These are phyloP conservation scores for Trichoderma koningii DNA, from an alignment of 2,329 filamentous ascomycete species.

Conservation along the genomic window DNA sequence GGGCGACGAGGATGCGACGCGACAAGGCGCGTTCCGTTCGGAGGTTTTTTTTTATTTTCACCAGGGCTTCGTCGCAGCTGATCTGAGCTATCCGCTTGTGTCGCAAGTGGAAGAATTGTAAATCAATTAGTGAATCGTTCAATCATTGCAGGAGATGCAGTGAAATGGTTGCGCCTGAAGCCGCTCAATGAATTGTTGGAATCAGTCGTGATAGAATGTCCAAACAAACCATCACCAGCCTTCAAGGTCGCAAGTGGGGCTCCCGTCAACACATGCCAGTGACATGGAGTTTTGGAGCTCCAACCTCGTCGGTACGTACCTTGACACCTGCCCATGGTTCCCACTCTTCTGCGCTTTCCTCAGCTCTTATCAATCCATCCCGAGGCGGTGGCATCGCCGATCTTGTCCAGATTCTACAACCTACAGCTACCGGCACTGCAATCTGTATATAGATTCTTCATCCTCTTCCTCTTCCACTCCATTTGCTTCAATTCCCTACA, in stretches of 20 bases:
- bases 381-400: slow-evolving; percentile 15
- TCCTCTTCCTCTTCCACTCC: no score
- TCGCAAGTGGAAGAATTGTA: no score
- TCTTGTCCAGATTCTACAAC: slow-evolving; percentile 3
- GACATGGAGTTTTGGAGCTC: not conserved
- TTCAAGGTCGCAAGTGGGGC: slow-evolving; percentile 5
- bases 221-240: not conserved
- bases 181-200: not conserved
- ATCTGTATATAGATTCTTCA: not conserved
- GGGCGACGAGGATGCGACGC: slow-evolving; percentile 16
- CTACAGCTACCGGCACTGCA: not conserved
- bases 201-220: not conserved
- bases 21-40: slow-evolving; percentile 23
- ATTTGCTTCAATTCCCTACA: not conserved
- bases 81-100: not conserved
- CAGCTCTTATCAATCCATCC: slow-evolving; percentile 8
- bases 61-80: no score
- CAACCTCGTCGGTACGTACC: slow-evolving; percentile 15
- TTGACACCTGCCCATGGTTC: not conserved
- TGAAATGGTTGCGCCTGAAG: not conserved
- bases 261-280: not conserved
- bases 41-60: no score
- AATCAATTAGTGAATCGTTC: not conserved
- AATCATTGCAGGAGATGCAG: no score
- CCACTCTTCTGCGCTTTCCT: not conserved